Base-by-base conservation (phyloP, 1,139 yeast genomes). In the Sugiyamaella neomexicana region DNA sequence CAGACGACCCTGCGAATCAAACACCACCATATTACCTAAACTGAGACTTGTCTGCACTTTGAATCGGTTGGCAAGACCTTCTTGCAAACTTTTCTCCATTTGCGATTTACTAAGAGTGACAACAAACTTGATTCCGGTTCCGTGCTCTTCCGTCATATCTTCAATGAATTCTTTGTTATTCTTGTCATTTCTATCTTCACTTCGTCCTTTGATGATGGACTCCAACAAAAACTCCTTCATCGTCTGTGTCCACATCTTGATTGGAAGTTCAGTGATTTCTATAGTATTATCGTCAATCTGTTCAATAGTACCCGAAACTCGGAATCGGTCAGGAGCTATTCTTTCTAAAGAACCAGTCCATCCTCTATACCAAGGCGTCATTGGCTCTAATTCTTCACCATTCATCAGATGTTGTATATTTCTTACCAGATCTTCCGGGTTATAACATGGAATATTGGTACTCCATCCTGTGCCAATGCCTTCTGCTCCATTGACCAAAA, bases 381-480 rank as follows among this genome's bases (percentile, higher is more conserved):
- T 83, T 45, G 86, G 89, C 43, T 74, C 77, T 69, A 83, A 70
- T 41, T 82, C 86, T 62, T 89, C 87, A 9, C 84, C 88, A 31
- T 78, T 76, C 91, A 95, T 85, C 63, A 93, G 68, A 44, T 80
- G 80, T 55, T 82, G 80, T 38, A 95, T 74, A 64, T 95, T 93
- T 1, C 72, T 75, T 27, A 89, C 90, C 58, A 95, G 77, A 68
- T 93, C 99, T 25, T 71, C 67, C 0, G 99, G 99, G 68, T 93
- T 90, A 71, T 81, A 93, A 44, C 88, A 83, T 1, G 99, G 99
- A 60, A 95, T 86, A 59, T 82, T 84, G 1, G 99, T 90, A 58
- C 97, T 89, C 98, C 99, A 95, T 63, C 99, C 99, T 50, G 99
- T 91, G 62, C 99, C 99, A 70, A 95, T 95, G 74, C 99, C 99